Base-by-base conservation (phyloP, 1,284 basidiomycete genomes). In the Ustilago nuda region DNA sequence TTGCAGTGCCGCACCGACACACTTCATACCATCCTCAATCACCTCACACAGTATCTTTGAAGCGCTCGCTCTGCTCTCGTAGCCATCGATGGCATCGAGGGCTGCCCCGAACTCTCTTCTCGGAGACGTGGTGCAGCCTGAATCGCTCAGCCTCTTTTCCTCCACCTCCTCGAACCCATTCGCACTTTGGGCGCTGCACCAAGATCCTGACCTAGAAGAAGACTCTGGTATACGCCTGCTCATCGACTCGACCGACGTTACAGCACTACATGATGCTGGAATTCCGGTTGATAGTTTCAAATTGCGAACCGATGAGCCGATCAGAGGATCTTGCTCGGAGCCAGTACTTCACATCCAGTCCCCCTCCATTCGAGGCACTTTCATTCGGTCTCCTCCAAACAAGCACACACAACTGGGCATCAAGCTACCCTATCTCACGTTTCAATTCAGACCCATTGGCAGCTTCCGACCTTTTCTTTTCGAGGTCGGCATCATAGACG, bases 311-410 rank as follows among this genome's bases (percentile, higher is more conserved):
- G 61, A 75, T 12, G 30, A 48, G 30, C 15, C 41, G 6, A 5
- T 19, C 1, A 46, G 23, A 19, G 72, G 72, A 2, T 27, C 79
- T 63, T 87, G 69, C 83, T 91, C n/a, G 82, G 89, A 82, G 79
- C 90, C 89, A 0, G 92, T 94, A 0, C 87, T 94, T n/a, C 93
- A 94, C 78, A 89, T 94, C 51, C 93, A 94, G 81, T 93, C 92
- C 3, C 92, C 92, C 8, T 90, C 90, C 1, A 83, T 93, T 36
- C 88, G 87, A 37, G 89, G 88, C 37, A 92, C 93, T 0, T 94
- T 89, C 81, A 90, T 94, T 57, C 90, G 90, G 30, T 84, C 92
- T 89, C 70, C 56, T 8, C 80, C 79, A 5, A 9, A 17, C 15
- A 32, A 46, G 3, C 52, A 41, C 11, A 59, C 64, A 32, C 72